Percentiles rank a stretch among this genome's conserved stretches.
Conservation (phyloP, 176 grass and related monocot species). For the Oryza meridionalis region DNA sequence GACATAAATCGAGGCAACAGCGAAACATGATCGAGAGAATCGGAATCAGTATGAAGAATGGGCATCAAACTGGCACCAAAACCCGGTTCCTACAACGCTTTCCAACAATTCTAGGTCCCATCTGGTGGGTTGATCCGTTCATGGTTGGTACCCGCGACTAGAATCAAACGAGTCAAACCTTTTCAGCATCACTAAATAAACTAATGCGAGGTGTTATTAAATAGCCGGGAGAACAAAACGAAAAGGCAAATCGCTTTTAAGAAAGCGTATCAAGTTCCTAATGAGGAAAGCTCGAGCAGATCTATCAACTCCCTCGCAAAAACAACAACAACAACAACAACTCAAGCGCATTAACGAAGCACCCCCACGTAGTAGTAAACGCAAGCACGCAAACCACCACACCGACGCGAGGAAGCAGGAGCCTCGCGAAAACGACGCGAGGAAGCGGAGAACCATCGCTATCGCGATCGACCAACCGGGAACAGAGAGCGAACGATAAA, state of each 20-base stretch:
- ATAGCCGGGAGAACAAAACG: constrained; percentile 21
- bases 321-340: not conserved
- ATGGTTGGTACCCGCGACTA: constrained; percentile 14
- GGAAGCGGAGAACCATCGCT: constrained; percentile 36
- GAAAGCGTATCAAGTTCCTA: constrained; percentile 29
- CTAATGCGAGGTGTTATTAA: constrained; percentile 25
- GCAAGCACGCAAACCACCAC: not conserved
- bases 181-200: constrained; percentile 23
- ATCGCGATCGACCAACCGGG: not conserved
- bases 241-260: constrained; percentile 36
- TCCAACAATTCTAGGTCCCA: not conserved
- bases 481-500: not conserved
- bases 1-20: constrained; percentile 1
- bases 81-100: not conserved
- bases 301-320: constrained; percentile 38
- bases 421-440: constrained; percentile 43
- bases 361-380: not conserved
- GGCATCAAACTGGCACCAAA: not conserved
- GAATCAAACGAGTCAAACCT: constrained; percentile 33
- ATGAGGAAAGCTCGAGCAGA: constrained; percentile 46
- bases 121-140: not conserved
- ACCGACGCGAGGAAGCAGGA: not conserved
- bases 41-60: not conserved
- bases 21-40: constrained; percentile 6
- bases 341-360: not conserved